Percentiles rank a stretch among this genome's conserved stretches.
These are phyloP conservation scores for Isoetes taiwanensis DNA, from an alignment of 75 land plant species.

Conservation along the genomic window DNA sequence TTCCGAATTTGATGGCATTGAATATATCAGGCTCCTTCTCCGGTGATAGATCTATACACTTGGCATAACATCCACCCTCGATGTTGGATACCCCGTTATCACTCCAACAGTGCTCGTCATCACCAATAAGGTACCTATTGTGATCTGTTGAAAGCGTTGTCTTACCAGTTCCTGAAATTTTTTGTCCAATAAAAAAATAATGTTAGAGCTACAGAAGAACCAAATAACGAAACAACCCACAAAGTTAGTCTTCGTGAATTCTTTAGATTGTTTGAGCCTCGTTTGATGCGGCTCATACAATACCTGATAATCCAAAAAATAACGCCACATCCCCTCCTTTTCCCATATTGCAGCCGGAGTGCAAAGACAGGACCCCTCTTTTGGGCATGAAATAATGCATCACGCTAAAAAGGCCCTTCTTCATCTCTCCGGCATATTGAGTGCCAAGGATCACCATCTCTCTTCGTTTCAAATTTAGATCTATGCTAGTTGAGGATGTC, in stretches of 20 bases:
- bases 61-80: constrained; percentile 26
- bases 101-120: constrained; percentile 28
- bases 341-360: constrained; percentile 27
- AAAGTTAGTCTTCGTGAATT: too few relatives aligned
- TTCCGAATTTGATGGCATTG: constrained; percentile 25
- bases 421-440: constrained; percentile 26
- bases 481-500: constrained; percentile 98
- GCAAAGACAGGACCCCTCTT: constrained; percentile 22
- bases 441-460: constrained; percentile 90
- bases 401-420: constrained; percentile 26
- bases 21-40: constrained; percentile 28
- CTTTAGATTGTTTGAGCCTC: too few relatives aligned
- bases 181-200: background rate
- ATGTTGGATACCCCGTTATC: constrained; percentile 25
- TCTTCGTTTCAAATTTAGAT: constrained; percentile 76
- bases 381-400: constrained; percentile 31
- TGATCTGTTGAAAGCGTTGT: constrained; percentile 24
- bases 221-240: too few relatives aligned
- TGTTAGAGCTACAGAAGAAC: background rate
- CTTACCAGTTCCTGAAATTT: constrained; percentile 20
- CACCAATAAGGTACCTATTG: constrained; percentile 19
- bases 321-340: constrained; percentile 23
- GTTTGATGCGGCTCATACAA: too few relatives aligned
- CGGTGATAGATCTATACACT: constrained; percentile 19
- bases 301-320: constrained; percentile 30